These are phyloP conservation scores for Salix udensis DNA, from an alignment of 345 rosid genomes.

Conservation along the genomic window DNA sequence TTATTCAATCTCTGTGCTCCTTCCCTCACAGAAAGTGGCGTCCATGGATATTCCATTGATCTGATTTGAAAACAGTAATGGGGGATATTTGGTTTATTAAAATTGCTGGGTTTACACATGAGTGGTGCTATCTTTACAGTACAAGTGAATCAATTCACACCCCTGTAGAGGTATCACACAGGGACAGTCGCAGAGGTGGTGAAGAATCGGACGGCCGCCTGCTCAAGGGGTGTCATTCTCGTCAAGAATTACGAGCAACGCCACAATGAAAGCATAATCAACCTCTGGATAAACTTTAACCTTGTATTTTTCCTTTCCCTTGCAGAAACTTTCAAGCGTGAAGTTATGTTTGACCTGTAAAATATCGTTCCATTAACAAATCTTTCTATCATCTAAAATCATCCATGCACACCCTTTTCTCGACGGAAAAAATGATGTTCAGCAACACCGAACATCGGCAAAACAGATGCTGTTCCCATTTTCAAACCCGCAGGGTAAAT, in stretches of 20 bases:
- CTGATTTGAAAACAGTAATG: too few species aligned
- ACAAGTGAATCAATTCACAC: too few species aligned
- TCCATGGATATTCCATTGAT: too few species aligned
- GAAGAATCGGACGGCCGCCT: neutral
- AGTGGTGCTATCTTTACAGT: too few species aligned
- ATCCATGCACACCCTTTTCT: neutral
- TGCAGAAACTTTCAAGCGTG: constrained; percentile 60
- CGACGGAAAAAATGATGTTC: neutral
- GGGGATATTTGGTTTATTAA: too few species aligned
- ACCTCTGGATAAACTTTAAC: constrained; percentile 69
- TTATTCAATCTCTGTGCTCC: too few species aligned
- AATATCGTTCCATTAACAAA: neutral
- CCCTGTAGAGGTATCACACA: too few species aligned
- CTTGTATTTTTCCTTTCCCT: constrained; percentile 54
- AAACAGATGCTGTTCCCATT: neutral
- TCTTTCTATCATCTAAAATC: neutral
- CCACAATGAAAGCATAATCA: constrained; percentile 66
- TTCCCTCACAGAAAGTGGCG: too few species aligned
- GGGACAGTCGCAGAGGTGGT: too few species aligned
- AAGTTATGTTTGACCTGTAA: constrained; percentile 51
- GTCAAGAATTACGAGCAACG: constrained; percentile 58
- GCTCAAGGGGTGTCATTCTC: constrained; percentile 38
- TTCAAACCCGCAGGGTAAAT: neutral
- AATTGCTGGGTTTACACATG: too few species aligned
- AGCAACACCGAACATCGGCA: neutral